Evolutionary conservation across 352 stramenopile genomes (phyloP), one percentile per base, ranked within the genome.

Genomic region (Globisporangium megalacanthum): DNA sequence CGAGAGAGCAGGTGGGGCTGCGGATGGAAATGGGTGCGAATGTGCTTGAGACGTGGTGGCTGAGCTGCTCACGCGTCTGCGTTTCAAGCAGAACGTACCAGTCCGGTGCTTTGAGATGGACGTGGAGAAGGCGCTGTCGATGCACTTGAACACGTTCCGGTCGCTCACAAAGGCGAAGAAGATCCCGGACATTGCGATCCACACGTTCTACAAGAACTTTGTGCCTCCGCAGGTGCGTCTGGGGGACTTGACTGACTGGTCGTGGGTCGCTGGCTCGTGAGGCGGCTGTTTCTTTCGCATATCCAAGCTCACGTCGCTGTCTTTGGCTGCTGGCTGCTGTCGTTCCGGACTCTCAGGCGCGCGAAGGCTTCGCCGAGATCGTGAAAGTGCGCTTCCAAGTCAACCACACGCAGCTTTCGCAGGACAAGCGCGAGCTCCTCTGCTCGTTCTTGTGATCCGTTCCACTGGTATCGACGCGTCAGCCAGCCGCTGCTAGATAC

Each of bases 161-260:
- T 88, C 74, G 51, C 66, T 95, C 31, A 90, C 69, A 22, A 70
- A 77, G 41, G 59, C 73, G 51, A 86, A 89, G 47, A 88, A 86
- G 59, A 83, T 96, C 37, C 87, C 87, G 0, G 81, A 88, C 36
- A 81, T 96, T 46, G 85, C 86, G 15, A 95, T 96, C 66, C 86
- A 96, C 52, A 78, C 78, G 25, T 96, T 92, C 65, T 96, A 85
- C 66, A 94, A 93, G 61, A 93, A 86, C 58, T 62, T 86, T 39
- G 68, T 84, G 20, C 19, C 58, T 3, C 84, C 84, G 0, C 62
- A 72, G 36, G 72, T 81, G 45, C 45, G 64, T 64, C 4, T 4
- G n/a, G 9, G 36, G n/a, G n/a, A n/a, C n/a, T n/a, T n/a, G n/a
- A n/a, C n/a, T 29, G 2, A 29, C 25, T 29, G 25, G 2, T 29